These are phyloP conservation scores for Penicillium sp. DNA, from an alignment of 2,329 filamentous ascomycete genomes.

Conservation along the genomic window DNA sequence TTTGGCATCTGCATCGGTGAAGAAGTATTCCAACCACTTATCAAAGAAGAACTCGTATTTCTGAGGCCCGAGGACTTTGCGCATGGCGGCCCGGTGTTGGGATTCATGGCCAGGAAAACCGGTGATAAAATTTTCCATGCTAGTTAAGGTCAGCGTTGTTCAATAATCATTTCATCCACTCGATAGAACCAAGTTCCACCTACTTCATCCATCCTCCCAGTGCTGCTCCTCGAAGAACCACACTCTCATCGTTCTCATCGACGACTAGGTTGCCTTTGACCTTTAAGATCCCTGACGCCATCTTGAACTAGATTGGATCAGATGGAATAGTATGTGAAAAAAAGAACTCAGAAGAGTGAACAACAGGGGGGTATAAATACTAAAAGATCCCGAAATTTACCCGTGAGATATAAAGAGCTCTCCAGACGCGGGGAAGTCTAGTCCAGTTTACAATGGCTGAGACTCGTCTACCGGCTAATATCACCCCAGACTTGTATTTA, in stretches of 20 bases:
- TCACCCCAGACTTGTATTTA: constrained; percentile 8
- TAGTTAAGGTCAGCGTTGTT: constrained; percentile 7
- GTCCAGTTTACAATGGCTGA: neutral
- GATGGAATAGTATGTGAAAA: neutral
- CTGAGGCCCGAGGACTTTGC: constrained; percentile 54
- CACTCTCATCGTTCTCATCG: constrained; percentile 43
- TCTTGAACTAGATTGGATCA: neutral
- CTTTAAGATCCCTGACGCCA: constrained; percentile 40
- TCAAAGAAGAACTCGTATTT: constrained; percentile 63
- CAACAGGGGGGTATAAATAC: neutral
- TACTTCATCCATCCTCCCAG: constrained; percentile 49
- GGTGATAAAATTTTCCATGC: constrained; percentile 64
- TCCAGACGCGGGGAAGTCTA: neutral
- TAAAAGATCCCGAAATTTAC: neutral
- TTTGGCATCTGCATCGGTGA: constrained; percentile 57
- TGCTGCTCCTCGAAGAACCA: constrained; percentile 52
- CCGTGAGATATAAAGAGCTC: neutral
- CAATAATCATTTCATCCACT: neutral
- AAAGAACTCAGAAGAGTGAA: neutral
- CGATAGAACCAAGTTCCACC: neutral
- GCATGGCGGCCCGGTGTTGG: constrained; percentile 56
- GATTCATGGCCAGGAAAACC: constrained; percentile 61
- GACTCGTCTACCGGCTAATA: constrained; percentile 11
- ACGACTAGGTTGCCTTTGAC: constrained; percentile 49
- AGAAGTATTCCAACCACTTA: constrained; percentile 58